Base-by-base conservation (phyloP, 345 rosid genomes). In the Alliaria petiolata region DNA sequence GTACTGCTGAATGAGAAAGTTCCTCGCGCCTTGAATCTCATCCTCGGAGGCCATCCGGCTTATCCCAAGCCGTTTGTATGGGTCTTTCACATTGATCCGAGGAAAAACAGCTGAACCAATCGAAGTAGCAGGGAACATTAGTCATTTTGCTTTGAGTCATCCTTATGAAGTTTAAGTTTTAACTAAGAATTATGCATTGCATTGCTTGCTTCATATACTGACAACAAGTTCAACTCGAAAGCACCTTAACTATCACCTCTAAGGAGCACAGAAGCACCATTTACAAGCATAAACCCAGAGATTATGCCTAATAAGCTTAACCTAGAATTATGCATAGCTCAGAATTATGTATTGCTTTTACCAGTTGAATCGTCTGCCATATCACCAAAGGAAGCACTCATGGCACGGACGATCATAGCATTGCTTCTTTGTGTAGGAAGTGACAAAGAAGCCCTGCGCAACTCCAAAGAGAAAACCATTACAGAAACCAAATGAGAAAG, bases 41-140 rank as follows among this genome's bases (percentile, higher is more conserved):
- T 88, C 93, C 72, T 91, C 98, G 3, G 95, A 88, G n/a, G 98
- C 99, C 79, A 88, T 97, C 77, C 50, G 65, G 85, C 98, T 95
- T 77, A 91, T 86, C 72, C 98, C 98, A 57, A 95, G 92, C 61
- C 96, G 87, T 77, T 85, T 91, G 80, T 89, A 89, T 4, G 98
- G 93, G 62, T 89, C 95, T 67, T 85, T 79, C 25, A 89, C 77
- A 73, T 85, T 84, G 69, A 95, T 89, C 81, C 97, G 85, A 47
- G 98, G 99, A 69, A 95, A 95, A 36, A 87, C 31, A 50, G 75
- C 84, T 57, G 93, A 84, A 62, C 84, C 79, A 67, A 78, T 64
- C 71, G 50, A 79, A 64, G 11, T 36, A 75, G 30, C 52, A 35
- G 12, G 12, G 26, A 64, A 54, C 44, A 30, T 46, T 16, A 74